Conservation (phyloP, 768 basidiomycete genomes). For the Zangia roseola region DNA sequence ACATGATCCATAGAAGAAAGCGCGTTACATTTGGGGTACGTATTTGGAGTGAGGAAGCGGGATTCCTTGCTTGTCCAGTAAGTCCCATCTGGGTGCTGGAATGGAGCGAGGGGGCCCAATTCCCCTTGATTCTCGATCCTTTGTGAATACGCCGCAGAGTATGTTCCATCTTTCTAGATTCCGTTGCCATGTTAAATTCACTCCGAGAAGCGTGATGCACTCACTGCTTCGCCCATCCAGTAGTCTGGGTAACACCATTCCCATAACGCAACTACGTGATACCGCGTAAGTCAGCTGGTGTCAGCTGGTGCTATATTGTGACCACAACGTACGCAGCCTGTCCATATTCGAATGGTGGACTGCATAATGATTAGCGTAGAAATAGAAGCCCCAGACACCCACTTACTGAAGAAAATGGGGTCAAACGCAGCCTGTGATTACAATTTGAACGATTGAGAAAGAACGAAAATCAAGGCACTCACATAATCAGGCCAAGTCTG, state of each 20-base stretch:
- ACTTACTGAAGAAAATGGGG: slow-evolving; percentile 27
- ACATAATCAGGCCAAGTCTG: slow-evolving; percentile 25
- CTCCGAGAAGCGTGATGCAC: neutral
- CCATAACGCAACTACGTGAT: slow-evolving; percentile 25
- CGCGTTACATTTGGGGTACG: slow-evolving; percentile 23
- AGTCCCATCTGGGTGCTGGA: slow-evolving; percentile 20
- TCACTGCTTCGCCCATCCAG: slow-evolving; percentile 29
- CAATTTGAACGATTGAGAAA: neutral
- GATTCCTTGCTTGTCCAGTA: slow-evolving; percentile 27
- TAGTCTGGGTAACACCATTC: slow-evolving; percentile 30
- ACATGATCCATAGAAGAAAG: neutral
- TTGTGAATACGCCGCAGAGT: slow-evolving; percentile 21
- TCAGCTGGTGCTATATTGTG: too few species aligned
- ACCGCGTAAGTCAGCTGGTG: slow-evolving; percentile 2
- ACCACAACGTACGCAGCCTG: slow-evolving; percentile 17
- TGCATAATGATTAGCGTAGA: neutral
- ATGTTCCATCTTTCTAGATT: slow-evolving; percentile 21
- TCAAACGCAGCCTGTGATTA: slow-evolving; percentile 24
- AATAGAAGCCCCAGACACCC: neutral
- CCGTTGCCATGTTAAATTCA: neutral
- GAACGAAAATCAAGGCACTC: neutral
- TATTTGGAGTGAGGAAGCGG: slow-evolving; percentile 19
- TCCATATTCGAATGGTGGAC: slow-evolving; percentile 28
- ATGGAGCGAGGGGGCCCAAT: slow-evolving; percentile 19
- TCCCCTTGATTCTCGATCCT: slow-evolving; percentile 19